Evolutionary conservation across 371 early-diverging fungal genomes (phyloP), one percentile per base, ranked within the genome.

Genomic region (Rhizopus delemar): DNA sequence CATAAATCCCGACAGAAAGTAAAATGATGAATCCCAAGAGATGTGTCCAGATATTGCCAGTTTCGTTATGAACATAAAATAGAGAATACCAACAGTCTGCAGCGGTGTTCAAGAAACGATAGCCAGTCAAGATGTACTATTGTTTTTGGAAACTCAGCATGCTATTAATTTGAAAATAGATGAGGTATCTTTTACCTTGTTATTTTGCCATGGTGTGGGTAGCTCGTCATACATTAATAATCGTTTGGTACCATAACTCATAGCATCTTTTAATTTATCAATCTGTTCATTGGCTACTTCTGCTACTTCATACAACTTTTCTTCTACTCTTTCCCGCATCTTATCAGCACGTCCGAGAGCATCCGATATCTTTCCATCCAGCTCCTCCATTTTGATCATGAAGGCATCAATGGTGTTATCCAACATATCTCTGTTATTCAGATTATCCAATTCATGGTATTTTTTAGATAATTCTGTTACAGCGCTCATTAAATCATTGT

Each of bases 31-130:
- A 82, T 13, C 93, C 93, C 31, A 86, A 28, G n/a, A 88, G 70
- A 70, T 93, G 94, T 29, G 94, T 86, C 70, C 86, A 86, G 48
- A 93, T 88, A 71, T 93, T 93, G 46, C 89, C 89, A 3, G 91
- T 89, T 70, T 93, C 94, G 72, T 93, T 93, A 68, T 93, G 93
- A 31, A 90, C 28, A 69, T 90, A 92, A 39, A 82, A 65, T 41
- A 87, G 70, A 6, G 92, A 91, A 57, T 75, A 70, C 50, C 89
- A 64, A 65, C 94, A 94, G 78, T 51, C 61, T 22, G 70, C 79
- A 70, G 70, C 90, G 73, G 77, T 83, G 57, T 67, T 78, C 66
- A 77, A 85, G 79, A 64, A 86, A 67, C 94, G 83, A 74, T 94
- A 94, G 15, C 90, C 91, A 6, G 69, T 74, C 59, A 68, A 75